These are phyloP conservation scores for Rhizophora apiculata DNA, from an alignment of 345 rosid genomes.

Conservation along the genomic window DNA sequence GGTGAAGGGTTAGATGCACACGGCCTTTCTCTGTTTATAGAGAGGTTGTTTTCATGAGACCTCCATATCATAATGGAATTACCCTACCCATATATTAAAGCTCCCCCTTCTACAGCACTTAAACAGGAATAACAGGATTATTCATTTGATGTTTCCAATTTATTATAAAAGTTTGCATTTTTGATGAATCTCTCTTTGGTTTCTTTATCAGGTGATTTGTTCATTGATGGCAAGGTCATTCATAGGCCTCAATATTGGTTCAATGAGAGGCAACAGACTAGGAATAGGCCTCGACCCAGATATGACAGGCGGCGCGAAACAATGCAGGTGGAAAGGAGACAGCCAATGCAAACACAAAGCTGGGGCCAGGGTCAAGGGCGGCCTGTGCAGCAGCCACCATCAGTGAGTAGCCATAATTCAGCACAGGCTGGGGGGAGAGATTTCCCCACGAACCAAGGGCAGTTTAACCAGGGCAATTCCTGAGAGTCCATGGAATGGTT, in stretches of 20 bases:
- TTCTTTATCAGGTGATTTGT: constrained; percentile 65
- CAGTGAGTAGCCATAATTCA: neutral
- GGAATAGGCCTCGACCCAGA: constrained; percentile 60
- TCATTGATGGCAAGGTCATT: constrained; percentile 79
- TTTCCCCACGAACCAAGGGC: constrained; percentile 11
- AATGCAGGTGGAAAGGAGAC: constrained; percentile 72
- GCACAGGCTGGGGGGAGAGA: constrained; percentile 8
- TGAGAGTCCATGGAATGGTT: neutral
- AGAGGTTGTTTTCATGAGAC: too few species aligned
- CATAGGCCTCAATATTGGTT: constrained; percentile 77
- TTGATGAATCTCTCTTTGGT: neutral
- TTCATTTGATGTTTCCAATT: neutral
- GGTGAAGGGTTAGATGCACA: too few species aligned
- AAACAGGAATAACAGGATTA: neutral
- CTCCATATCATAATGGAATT: too few species aligned
- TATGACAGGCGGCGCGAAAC: constrained; percentile 69
- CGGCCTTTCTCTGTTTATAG: too few species aligned
- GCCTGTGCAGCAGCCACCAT: constrained; percentile 23
- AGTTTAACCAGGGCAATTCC: constrained; percentile 8
- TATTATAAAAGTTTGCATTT: neutral
- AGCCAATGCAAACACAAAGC: constrained; percentile 33
- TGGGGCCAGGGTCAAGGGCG: constrained; percentile 29
- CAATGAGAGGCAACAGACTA: constrained; percentile 49
- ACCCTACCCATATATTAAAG: too few species aligned
- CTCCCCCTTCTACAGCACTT: neutral